Base-by-base conservation (phyloP, 148 eudicot species). In the Vaccinium vitisidaea region DNA sequence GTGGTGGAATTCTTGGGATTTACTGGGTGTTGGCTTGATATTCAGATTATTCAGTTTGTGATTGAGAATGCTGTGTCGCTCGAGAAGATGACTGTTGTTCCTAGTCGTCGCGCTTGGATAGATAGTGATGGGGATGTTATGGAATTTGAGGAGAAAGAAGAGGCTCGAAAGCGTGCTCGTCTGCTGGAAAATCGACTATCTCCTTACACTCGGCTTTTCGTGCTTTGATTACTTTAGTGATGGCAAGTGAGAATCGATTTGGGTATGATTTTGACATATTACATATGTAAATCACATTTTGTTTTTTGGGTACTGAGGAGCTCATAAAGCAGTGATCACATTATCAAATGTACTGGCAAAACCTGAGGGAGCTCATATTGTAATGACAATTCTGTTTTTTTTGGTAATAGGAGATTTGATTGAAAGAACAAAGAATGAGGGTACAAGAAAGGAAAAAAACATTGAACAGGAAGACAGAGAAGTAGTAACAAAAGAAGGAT, bases 1-100 rank as follows among this genome's bases (percentile, higher is more conserved):
- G 59, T 32, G 65, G 80, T 83, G 52, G 85, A 75, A n/a, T 59
- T 56, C 73, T 53, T 75, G 18, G 80, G 73, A 11, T 75, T 83
- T 75, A 48, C 23, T 19, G 80, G 85, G 16, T 48, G 73, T 74
- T 27, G 14, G 27, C 27, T 83, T 58, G 85, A 83, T 32, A 6
- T 23, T 32, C 43, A n/a, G 32, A 83, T 75, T 21, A 67, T 53
- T 6, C 27, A 59, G 58, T 56, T 75, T 8, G 12, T 83, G 21
- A 46, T 75, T 21, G 43, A 58, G 32, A 83, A 58, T 43, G 85
- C 71, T 54, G 56, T 83, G 71, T 30, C 25, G 30, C 80, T 83
- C 0, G 56, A 83, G 56, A 83, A 36, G 70, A 36, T 83, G 25
- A 83, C 15, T 10, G 11, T 83, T 55, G n/a, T 5, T 5, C 55